A percentile compares a stretch with the other conserved stretches of the same genome.
Evolutionary conservation across 2,329 filamentous ascomycete species (phyloP).

Genomic region (Talaromyces rugulosus): DNA sequence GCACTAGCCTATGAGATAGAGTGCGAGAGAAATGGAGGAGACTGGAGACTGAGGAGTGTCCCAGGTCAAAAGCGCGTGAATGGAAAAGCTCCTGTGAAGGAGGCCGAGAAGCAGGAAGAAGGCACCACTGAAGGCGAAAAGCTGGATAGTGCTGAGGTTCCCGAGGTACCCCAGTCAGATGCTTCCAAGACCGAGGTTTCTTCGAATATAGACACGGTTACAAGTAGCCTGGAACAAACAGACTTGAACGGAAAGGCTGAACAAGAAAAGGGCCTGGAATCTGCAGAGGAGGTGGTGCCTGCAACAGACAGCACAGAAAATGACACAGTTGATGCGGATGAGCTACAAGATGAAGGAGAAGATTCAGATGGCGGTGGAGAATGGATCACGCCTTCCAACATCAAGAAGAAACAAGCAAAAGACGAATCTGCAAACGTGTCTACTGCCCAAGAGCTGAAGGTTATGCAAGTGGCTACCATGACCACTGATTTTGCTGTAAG

Average conservation of each 20-base stretch:
- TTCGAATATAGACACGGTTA: slow-evolving; percentile 24
- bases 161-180: slow-evolving; percentile 14
- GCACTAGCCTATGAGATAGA: slow-evolving; percentile 94
- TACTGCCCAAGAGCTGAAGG: slow-evolving; percentile 53
- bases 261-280: slow-evolving; percentile 18
- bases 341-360: slow-evolving; percentile 25
- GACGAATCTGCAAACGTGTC: slow-evolving; percentile 52
- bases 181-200: slow-evolving; percentile 20
- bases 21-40: slow-evolving; percentile 81
- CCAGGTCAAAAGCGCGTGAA: slow-evolving; percentile 78
- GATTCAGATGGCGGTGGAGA: slow-evolving; percentile 50
- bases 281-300: slow-evolving; percentile 12
- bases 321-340: slow-evolving; percentile 19
- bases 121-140: slow-evolving; percentile 3
- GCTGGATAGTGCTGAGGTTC: background rate
- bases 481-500: slow-evolving; percentile 92
- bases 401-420: slow-evolving; percentile 75
- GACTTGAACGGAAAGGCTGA: slow-evolving; percentile 26
- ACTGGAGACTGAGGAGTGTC: slow-evolving; percentile 74
- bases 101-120: slow-evolving; percentile 27
- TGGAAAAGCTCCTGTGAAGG: slow-evolving; percentile 57
- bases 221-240: slow-evolving; percentile 24
- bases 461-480: slow-evolving; percentile 82
- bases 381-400: slow-evolving; percentile 93
- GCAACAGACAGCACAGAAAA: slow-evolving; percentile 4